Conservation (phyloP, 495 filamentous ascomycete species). For the Penicillium flavigenum region DNA sequence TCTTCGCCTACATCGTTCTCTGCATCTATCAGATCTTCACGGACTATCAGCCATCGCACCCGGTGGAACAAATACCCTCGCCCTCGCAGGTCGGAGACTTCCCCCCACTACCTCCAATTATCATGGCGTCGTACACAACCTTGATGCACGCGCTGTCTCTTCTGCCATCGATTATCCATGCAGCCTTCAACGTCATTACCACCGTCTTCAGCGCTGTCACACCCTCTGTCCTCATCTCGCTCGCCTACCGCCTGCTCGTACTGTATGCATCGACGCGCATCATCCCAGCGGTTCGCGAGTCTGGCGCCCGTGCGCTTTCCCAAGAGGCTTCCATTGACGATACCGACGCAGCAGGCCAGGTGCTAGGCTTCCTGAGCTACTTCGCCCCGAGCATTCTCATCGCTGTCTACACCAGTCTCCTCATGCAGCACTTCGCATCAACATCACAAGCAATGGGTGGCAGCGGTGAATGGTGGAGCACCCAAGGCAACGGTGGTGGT, state of each 20-base stretch:
- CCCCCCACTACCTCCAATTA: slow-evolving; percentile 89
- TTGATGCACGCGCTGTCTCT: slow-evolving; percentile 78
- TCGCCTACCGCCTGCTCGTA: slow-evolving; percentile 88
- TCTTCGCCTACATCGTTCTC: slow-evolving; percentile 95
- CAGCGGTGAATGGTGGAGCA: slow-evolving; percentile 82
- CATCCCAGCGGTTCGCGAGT: slow-evolving; percentile 86
- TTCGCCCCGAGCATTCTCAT: slow-evolving; percentile 92
- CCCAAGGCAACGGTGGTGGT: slow-evolving; percentile 72
- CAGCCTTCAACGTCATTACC: slow-evolving; percentile 80
- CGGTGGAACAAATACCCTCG: slow-evolving; percentile 53
- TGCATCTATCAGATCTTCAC: slow-evolving; percentile 99
- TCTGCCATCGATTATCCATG: slow-evolving; percentile 79
- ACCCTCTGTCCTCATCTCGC: slow-evolving; percentile 88
- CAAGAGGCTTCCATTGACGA: slow-evolving; percentile 84
- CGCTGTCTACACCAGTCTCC: slow-evolving; percentile 91
- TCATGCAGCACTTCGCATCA: slow-evolving; percentile 91
- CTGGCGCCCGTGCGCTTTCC: slow-evolving; percentile 75
- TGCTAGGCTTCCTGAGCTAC: slow-evolving; percentile 81
- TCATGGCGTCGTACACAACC: slow-evolving; percentile 98
- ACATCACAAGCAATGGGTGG: slow-evolving; percentile 59
- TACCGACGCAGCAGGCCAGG: slow-evolving; percentile 72
- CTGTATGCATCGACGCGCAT: slow-evolving; percentile 95
- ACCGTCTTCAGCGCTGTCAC: slow-evolving; percentile 92
- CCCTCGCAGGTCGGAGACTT: slow-evolving; percentile 70
- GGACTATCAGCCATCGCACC: slow-evolving; percentile 81